Conservation (phyloP, 805 yeast genomes). For the Barnettozyma sucrosica region DNA sequence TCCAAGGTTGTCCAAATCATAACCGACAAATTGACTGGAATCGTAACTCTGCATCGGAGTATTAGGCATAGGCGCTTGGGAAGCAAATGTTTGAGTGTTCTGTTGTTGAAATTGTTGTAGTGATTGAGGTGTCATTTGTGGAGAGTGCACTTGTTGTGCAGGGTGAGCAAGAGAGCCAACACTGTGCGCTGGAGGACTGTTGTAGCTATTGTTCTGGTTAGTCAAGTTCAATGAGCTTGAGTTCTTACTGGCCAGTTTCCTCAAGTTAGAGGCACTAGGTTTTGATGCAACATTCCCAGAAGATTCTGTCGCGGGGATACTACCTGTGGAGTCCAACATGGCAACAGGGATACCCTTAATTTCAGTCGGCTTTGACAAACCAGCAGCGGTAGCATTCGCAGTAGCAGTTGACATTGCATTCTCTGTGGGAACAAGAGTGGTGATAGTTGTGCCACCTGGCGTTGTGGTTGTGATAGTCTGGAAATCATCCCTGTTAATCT, state of each 20-base stretch:
- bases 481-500: constrained; percentile 84
- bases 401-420: constrained; percentile 62
- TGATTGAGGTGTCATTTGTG: background rate
- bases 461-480: constrained; percentile 80
- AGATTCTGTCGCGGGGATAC: constrained; percentile 31
- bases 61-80: constrained; percentile 6
- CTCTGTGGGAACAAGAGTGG: constrained; percentile 84
- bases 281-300: background rate
- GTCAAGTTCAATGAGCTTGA: constrained; percentile 5
- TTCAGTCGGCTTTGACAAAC: constrained; percentile 46
- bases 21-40: constrained; percentile 4
- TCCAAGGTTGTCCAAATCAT: constrained; percentile 15
- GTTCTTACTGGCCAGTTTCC: constrained; percentile 18
- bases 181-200: background rate
- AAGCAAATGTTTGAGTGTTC: constrained; percentile 1
- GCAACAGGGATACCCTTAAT: constrained; percentile 65
- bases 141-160: background rate
- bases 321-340: constrained; percentile 78
- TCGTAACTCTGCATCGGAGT: constrained; percentile 10
- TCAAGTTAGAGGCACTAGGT: constrained; percentile 9
- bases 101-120: constrained; percentile 2
- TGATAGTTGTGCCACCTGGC: constrained; percentile 87
- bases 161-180: background rate
- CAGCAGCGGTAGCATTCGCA: constrained; percentile 51
- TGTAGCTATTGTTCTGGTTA: constrained; percentile 1